Conservation (phyloP, 495 filamentous ascomycete species). For the Penicillium cosmopolitanum region DNA sequence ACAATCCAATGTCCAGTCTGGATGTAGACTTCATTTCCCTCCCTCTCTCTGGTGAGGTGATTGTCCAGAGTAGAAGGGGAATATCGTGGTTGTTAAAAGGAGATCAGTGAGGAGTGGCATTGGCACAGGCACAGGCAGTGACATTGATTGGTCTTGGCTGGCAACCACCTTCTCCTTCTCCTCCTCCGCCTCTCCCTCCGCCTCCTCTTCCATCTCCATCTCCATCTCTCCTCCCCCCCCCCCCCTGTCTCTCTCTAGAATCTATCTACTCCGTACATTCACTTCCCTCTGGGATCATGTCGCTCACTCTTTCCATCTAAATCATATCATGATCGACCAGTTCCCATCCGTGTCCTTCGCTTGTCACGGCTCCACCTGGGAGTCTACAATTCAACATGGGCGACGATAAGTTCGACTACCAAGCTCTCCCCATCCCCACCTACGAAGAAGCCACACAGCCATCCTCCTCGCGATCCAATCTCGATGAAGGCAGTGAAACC, state of each 20-base stretch:
- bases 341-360: slow-evolving; percentile 35
- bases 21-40: no score
- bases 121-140: not conserved
- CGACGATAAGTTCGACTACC: slow-evolving; percentile 65
- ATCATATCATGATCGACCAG: slow-evolving; percentile 51
- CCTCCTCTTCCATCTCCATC: slow-evolving; percentile 5
- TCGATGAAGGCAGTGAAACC: slow-evolving; percentile 60
- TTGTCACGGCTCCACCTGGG: slow-evolving; percentile 37
- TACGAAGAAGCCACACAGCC: slow-evolving; percentile 88
- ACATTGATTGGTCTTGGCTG: no score
- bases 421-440: slow-evolving; percentile 80
- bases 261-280: not conserved
- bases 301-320: slow-evolving; percentile 32
- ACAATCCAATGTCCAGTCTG: not conserved
- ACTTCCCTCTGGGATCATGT: slow-evolving; percentile 35
- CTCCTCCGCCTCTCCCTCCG: slow-evolving; percentile 15
- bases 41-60: no score
- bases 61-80: no score
- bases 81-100: not conserved
- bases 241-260: slow-evolving; percentile 12
- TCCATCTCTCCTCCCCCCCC: slow-evolving; percentile 12
- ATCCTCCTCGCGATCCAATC: slow-evolving; percentile 65
- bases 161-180: not conserved
- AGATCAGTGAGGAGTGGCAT: not conserved
- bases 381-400: slow-evolving; percentile 51